Evolutionary conservation across 1,284 basidiomycete species (phyloP).

Genomic region (Pterulicium gracile): DNA sequence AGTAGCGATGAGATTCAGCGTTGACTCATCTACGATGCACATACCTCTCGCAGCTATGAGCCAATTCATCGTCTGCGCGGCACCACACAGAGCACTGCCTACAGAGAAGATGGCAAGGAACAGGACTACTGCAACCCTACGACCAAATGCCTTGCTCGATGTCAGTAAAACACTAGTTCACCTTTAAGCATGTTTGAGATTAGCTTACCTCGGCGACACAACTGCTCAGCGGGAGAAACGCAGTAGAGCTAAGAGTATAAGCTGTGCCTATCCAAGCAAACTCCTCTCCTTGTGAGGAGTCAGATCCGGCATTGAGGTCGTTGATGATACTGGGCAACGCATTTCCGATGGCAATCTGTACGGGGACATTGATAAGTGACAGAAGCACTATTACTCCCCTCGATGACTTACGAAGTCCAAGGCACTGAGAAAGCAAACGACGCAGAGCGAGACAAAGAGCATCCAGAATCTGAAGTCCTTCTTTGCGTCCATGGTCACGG

Average conservation of each 20-base stretch:
- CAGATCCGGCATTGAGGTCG: conserved; percentile 12
- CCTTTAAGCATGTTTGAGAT: too few relatives aligned
- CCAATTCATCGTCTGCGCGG: conserved; percentile 24
- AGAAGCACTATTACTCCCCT: neutral
- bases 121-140: conserved; percentile 21
- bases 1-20: neutral
- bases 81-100: conserved; percentile 23
- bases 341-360: neutral
- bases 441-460: neutral
- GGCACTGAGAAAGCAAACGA: neutral
- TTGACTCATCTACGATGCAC: neutral
- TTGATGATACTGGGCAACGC: conserved; percentile 19
- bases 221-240: conserved; percentile 20
- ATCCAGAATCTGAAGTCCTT: neutral
- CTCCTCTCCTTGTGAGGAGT: too few relatives aligned
- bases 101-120: conserved; percentile 22
- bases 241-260: conserved; percentile 23
- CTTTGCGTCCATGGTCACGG: too few relatives aligned
- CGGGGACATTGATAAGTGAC: neutral
- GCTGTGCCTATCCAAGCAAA: conserved; percentile 26
- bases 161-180: too few relatives aligned
- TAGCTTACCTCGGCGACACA: conserved; percentile 21
- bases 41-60: conserved; percentile 15
- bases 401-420: neutral
- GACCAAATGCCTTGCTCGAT: too few relatives aligned